Percentiles rank a stretch among this genome's conserved stretches.
phyloP scores from a whole-genome alignment of 768 basidiomycete species.

The Boletus edulis region DNA sequence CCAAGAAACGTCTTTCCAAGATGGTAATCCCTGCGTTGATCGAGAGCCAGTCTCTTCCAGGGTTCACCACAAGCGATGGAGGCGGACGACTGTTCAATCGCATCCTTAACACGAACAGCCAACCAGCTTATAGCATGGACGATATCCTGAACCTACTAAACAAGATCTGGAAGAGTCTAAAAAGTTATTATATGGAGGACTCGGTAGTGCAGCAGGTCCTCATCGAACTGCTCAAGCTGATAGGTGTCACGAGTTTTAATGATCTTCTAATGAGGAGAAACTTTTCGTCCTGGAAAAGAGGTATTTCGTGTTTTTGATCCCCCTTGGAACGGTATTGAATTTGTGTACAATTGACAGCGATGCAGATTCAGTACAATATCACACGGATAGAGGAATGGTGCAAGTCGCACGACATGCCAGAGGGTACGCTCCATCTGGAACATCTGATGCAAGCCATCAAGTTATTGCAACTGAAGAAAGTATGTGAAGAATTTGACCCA shows the following conservation, averaged over 20 bases:
- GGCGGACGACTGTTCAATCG: constrained; percentile 93
- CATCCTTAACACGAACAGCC: constrained; percentile 78
- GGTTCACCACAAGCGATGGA: constrained; percentile 94
- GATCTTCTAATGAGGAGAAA: constrained; percentile 98
- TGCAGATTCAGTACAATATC: constrained; percentile 99
- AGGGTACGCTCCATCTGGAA: constrained; percentile 95
- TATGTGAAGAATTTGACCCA: constrained; percentile 27
- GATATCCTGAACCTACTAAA: constrained; percentile 95
- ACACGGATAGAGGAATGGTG: constrained; percentile 99
- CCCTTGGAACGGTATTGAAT: background rate
- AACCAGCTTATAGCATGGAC: constrained; percentile 97
- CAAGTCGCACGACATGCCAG: constrained; percentile 99
- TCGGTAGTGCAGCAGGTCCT: constrained; percentile 93
- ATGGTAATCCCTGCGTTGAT: constrained; percentile 99
- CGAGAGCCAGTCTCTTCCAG: constrained; percentile 95
- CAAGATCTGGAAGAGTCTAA: constrained; percentile 97
- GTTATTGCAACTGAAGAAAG: constrained; percentile 96
- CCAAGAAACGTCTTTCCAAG: constrained; percentile 92
- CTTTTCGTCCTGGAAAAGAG: constrained; percentile 99
- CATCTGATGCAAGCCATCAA: constrained; percentile 99
- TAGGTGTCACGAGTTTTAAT: constrained; percentile 97
- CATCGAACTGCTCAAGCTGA: constrained; percentile 91
- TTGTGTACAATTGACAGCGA: constrained; percentile 52
- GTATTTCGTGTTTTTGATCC: constrained; percentile 41
- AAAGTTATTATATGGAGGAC: constrained; percentile 98